Percentiles rank a stretch among this genome's conserved stretches.
phyloP scores from a whole-genome alignment of 345 rosid genomes.

The Heritiera fomes region DNA sequence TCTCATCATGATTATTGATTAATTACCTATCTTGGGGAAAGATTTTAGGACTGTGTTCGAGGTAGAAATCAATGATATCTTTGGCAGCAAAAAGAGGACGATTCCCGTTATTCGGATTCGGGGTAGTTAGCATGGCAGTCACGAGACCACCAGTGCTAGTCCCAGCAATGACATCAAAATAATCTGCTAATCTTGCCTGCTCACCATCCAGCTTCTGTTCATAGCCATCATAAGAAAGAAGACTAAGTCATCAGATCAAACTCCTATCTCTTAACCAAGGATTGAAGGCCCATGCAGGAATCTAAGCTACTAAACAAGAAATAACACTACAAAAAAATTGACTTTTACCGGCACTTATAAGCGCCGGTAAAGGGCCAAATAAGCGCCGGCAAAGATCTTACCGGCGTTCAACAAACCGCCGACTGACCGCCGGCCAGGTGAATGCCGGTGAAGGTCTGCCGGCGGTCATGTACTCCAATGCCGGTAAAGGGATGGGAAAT shows the following conservation, averaged over 20 bases:
- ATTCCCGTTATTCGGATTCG: constrained; percentile 44
- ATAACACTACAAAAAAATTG: no score
- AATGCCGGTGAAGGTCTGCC: no score
- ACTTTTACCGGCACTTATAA: no score
- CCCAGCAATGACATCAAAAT: constrained; percentile 63
- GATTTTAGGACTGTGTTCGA: constrained; percentile 40
- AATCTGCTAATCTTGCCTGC: constrained; percentile 63
- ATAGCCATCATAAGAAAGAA: constrained; percentile 26
- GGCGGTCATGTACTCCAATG: no score
- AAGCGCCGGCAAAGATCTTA: no score
- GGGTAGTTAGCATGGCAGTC: constrained; percentile 61
- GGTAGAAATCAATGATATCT: constrained; percentile 31
- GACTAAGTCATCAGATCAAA: no score
- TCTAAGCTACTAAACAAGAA: background rate
- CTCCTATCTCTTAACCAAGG: no score
- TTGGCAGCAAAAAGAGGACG: constrained; percentile 27
- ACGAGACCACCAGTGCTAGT: constrained; percentile 75
- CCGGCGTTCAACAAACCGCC: no score
- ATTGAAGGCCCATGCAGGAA: background rate
- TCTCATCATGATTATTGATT: background rate
- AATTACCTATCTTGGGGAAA: constrained; percentile 40
- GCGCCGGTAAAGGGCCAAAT: no score
- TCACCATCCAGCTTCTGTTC: constrained; percentile 58
- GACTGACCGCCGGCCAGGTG: no score
- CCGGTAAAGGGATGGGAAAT: no score